A percentile compares a stretch with the other conserved stretches of the same genome.
Evolutionary conservation across 345 rosid genomes (phyloP).

Genomic region (Melaleuca quinquenervia): DNA sequence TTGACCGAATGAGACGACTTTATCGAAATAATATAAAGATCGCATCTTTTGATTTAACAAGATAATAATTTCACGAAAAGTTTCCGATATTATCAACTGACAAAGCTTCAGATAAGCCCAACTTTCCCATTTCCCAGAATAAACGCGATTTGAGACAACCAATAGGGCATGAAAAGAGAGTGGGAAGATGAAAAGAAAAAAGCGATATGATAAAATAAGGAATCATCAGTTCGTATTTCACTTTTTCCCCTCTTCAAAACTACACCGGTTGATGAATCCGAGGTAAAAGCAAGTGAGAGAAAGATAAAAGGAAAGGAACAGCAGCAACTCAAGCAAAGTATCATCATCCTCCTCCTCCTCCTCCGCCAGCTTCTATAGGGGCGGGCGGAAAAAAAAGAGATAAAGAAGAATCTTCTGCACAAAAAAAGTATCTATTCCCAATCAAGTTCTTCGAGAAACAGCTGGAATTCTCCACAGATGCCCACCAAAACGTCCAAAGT

Average conservation of each 20-base stretch:
- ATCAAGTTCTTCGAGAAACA: neutral
- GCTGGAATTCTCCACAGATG: neutral
- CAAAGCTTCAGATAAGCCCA: neutral
- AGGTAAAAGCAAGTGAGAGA: conserved; percentile 10
- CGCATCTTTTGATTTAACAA: neutral
- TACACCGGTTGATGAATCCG: neutral
- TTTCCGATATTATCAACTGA: neutral
- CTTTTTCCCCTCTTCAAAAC: neutral
- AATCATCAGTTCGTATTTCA: neutral
- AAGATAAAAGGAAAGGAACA: neutral
- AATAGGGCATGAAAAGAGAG: conserved; percentile 1
- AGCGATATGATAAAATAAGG: conserved; percentile 13
- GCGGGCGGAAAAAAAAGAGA: neutral
- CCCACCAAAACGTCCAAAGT: neutral
- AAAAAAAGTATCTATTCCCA: neutral
- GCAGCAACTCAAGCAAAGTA: conserved; percentile 5
- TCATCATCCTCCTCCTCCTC: neutral
- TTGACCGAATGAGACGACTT: neutral
- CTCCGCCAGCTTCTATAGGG: neutral
- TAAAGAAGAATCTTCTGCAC: neutral
- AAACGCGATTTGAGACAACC: neutral
- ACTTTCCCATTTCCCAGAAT: neutral
- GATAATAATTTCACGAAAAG: neutral
- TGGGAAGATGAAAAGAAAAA: conserved; percentile 3
- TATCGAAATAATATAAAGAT: neutral